Evolutionary conservation across 75 land plant species (phyloP).

Genomic region (Selaginella tamariscina): DNA sequence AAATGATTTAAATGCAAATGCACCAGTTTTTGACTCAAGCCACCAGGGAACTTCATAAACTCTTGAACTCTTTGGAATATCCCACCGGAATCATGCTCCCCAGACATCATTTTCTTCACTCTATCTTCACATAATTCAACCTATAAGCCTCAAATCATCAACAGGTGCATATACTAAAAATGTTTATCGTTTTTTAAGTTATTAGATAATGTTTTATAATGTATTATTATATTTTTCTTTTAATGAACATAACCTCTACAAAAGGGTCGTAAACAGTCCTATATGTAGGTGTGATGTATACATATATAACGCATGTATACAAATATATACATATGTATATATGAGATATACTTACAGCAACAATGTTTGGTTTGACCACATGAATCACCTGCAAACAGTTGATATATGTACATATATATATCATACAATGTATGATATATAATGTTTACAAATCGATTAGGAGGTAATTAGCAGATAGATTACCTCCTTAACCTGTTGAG

Average conservation of each 20-base stretch:
- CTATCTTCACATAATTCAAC: constrained; percentile 30
- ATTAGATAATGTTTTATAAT: no score
- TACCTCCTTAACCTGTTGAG: constrained; percentile 25
- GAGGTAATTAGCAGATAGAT: no score
- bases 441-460: no score
- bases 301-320: no score
- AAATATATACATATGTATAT: background rate
- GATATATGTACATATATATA: no score
- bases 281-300: no score
- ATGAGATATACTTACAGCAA: constrained; percentile 22
- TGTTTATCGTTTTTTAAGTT: no score
- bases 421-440: no score
- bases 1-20: background rate
- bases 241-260: no score
- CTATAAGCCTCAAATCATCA: constrained; percentile 16
- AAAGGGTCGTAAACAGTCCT: no score
- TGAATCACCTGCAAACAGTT: constrained; percentile 29
- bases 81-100: background rate
- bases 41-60: constrained; percentile 19
- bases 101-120: constrained; percentile 16
- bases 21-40: background rate
- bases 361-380: constrained; percentile 22
- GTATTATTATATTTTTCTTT: no score
- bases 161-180: no score
- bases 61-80: constrained; percentile 21